Evolutionary conservation across 441 rosid species (phyloP).

Genomic region (Erodium trifolium): DNA sequence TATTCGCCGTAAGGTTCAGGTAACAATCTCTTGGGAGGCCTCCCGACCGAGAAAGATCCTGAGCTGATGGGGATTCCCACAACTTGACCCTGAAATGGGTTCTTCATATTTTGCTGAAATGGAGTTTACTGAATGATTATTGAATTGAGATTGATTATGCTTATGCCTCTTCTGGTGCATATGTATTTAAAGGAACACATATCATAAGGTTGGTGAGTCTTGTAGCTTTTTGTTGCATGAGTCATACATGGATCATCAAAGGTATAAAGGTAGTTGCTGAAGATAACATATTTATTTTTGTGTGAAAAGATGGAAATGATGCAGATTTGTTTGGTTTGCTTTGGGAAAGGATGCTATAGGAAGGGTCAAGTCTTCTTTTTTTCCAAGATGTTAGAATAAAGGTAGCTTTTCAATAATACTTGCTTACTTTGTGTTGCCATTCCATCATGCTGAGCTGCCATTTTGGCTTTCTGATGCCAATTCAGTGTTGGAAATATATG

Average conservation of each 20-base stretch:
- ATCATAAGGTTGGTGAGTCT: neutral
- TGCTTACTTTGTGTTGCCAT: neutral
- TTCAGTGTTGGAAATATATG: neutral
- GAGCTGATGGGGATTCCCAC: slow-evolving; percentile 27
- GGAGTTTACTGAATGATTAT: no score
- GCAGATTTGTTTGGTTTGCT: neutral
- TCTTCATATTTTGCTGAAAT: slow-evolving; percentile 24
- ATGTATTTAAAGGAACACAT: slow-evolving; percentile 2
- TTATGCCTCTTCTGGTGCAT: neutral
- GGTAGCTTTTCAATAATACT: neutral
- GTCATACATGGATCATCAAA: neutral
- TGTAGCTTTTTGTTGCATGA: neutral
- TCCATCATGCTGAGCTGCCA: neutral
- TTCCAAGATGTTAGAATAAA: neutral
- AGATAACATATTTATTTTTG: neutral
- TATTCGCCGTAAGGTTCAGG: neutral
- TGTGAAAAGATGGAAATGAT: neutral
- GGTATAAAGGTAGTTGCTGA: neutral
- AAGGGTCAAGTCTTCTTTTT: neutral
- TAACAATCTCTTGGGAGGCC: slow-evolving; percentile 22
- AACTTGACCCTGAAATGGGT: slow-evolving; percentile 22
- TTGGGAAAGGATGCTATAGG: neutral
- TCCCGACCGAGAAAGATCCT: slow-evolving; percentile 16
- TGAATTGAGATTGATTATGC: no score
- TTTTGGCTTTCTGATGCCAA: neutral